Conservation (phyloP, 495 filamentous ascomycete genomes). For the Bombardia bombarda region DNA sequence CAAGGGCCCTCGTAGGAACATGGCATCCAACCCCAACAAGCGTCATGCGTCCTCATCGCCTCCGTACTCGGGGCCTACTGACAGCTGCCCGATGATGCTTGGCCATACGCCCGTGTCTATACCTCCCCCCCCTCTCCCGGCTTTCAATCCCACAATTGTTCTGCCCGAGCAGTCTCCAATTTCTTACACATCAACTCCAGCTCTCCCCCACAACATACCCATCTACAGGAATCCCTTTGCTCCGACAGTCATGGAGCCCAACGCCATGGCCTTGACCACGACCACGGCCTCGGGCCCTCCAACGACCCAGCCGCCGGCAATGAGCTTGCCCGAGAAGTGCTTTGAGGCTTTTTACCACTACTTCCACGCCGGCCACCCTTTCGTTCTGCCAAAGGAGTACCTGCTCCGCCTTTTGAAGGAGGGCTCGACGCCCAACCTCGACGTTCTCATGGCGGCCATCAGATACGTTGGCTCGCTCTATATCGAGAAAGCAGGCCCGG, state of each 20-base stretch:
- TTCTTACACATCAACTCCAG: conserved; percentile 25
- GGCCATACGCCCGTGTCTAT: conserved; percentile 25
- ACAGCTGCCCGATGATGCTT: conserved; percentile 40
- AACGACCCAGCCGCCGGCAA: conserved; percentile 18
- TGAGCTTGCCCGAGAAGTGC: conserved; percentile 38
- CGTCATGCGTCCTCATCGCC: conserved; percentile 42
- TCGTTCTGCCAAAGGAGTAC: conserved; percentile 45
- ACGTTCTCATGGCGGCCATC: conserved; percentile 51
- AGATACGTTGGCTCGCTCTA: conserved; percentile 62
- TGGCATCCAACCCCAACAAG: conserved; percentile 39
- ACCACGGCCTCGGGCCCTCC: conserved; percentile 2
- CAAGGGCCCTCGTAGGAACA: conserved; percentile 36
- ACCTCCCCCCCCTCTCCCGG: conserved; percentile 18
- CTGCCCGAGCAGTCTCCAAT: conserved; percentile 31
- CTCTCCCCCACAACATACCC: conserved; percentile 17
- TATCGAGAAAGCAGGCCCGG: conserved; percentile 40
- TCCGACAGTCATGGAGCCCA: conserved; percentile 21
- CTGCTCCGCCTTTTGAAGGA: conserved; percentile 39
- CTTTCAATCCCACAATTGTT: conserved; percentile 30
- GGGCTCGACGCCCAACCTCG: conserved; percentile 22
- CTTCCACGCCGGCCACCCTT: conserved; percentile 65
- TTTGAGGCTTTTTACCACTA: conserved; percentile 52
- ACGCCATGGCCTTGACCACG: conserved; percentile 10
- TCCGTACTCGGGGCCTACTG: conserved; percentile 21
- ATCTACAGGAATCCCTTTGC: conserved; percentile 31